Percentiles rank a stretch among this genome's conserved stretches.
Evolutionary conservation across 257 asterid species (phyloP).

Genomic region (Lantana camara): DNA sequence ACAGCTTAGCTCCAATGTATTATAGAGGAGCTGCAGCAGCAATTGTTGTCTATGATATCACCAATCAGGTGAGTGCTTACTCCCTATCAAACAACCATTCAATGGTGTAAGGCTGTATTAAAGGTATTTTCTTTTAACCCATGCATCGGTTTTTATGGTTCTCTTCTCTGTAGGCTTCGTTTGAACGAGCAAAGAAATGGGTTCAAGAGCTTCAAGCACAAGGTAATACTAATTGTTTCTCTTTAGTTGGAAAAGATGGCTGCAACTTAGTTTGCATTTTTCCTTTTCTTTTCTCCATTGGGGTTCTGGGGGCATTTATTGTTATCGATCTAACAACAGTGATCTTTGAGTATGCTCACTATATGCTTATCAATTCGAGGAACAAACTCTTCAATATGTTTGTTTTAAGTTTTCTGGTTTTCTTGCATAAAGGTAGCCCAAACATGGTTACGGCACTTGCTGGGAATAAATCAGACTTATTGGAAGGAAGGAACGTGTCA

Average conservation of each 20-base stretch:
- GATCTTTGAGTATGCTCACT: neutral
- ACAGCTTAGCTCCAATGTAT: conserved; percentile 92
- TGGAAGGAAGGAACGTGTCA: conserved; percentile 68
- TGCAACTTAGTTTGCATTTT: too few relatives aligned
- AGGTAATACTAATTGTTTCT: conserved; percentile 49
- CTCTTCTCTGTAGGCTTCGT: conserved; percentile 58
- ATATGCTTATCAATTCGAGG: neutral
- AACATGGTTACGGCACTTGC: conserved; percentile 91
- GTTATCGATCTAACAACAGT: too few relatives aligned
- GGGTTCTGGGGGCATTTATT: neutral
- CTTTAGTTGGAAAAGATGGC: conserved; percentile 5
- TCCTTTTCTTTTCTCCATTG: neutral
- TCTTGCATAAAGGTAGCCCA: conserved; percentile 53
- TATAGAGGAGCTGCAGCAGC: conserved; percentile 96
- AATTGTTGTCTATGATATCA: conserved; percentile 72
- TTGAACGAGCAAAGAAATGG: conserved; percentile 89
- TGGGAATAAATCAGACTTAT: conserved; percentile 77
- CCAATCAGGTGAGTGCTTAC: conserved; percentile 58
- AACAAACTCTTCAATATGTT: conserved; percentile 1
- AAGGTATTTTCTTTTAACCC: neutral
- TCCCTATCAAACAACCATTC: neutral
- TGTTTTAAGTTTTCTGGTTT: conserved; percentile 4
- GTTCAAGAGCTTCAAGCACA: conserved; percentile 91
- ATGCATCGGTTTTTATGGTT: neutral
- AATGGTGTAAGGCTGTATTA: neutral